Conservation (phyloP, 2,329 filamentous ascomycete genomes). For the Aureobasidium sp. region DNA sequence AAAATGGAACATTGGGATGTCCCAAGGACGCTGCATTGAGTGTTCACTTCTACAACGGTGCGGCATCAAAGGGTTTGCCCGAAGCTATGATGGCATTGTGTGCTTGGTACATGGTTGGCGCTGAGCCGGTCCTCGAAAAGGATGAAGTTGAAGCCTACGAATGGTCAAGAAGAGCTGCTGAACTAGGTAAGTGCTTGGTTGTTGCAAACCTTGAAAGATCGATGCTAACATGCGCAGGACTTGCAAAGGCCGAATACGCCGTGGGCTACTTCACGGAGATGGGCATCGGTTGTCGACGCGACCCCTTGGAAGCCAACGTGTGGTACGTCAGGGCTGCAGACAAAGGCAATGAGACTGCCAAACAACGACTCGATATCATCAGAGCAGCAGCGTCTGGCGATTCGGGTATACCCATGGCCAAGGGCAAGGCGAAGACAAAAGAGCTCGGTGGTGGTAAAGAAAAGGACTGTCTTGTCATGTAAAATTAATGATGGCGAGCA, state of each 20-base stretch:
- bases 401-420: conserved; percentile 24
- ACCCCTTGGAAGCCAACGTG: conserved; percentile 93
- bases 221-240: conserved; percentile 37
- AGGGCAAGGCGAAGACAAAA: conserved; percentile 23
- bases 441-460: conserved; percentile 21
- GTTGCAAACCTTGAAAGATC: neutral
- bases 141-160: conserved; percentile 95
- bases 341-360: conserved; percentile 81
- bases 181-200: conserved; percentile 59
- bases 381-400: conserved; percentile 58
- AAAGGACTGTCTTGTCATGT: conserved; percentile 18
- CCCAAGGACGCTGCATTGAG: conserved; percentile 86
- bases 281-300: conserved; percentile 90
- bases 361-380: conserved; percentile 78
- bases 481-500: conserved; percentile 3
- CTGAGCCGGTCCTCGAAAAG: conserved; percentile 83
- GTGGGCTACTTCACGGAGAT: conserved; percentile 97
- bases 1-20: conserved; percentile 80
- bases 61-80: conserved; percentile 74
- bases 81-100: conserved; percentile 97
- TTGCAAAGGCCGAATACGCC: conserved; percentile 73
- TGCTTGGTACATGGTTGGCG: conserved; percentile 97
- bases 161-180: conserved; percentile 83
- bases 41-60: conserved; percentile 94
- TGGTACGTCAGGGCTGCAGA: conserved; percentile 98